Base-by-base conservation (phyloP, 805 yeast species). In the Cyberlindnera suaveolens region DNA sequence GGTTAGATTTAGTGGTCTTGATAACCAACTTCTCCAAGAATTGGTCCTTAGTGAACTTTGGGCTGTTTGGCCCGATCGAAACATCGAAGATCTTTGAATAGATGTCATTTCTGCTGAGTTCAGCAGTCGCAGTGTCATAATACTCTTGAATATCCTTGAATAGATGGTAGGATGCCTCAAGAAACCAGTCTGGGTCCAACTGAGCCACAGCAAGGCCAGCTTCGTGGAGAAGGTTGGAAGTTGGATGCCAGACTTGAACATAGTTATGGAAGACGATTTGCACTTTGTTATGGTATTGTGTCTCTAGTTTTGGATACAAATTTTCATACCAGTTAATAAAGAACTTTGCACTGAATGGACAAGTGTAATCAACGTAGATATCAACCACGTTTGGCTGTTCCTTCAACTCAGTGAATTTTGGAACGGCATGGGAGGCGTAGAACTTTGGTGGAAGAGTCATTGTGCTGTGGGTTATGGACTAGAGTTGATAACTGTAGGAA, bases 191-290 rank as follows among this genome's bases (percentile, higher is more conserved):
- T 1, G 85, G 82, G 14, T 65, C 68, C n/a, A 66, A 48, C 39
- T 74, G 66, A n/a, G 84, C 85, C 27, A 82, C 80, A 0, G 82
- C 89, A 20, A 88, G 61, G 0, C 84, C 72, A 34, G 84, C 83
- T 57, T 88, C 96, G 58, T 83, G 82, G 33, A 79, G 67, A 31
- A 77, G 63, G 5, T 77, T 73, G 1, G 91, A 81, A 43, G 79
- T 77, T 36, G 90, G 82, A 60, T 88, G 96, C 96, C 96, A 88
- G 51, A 95, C 93, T 66, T 88, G 96, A n/a, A 84, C 70, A 34
- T 82, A 88, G 56, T 85, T 82, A 48, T 80, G 73, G 61, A 82
- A 77, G 10, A 79, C 75, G 47, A 85, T 72, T 50, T 77, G 76
- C 52, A 82, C 75, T 46, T 73, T 60, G 44, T 70, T 70, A 1